Conservation (phyloP, 1,139 yeast species). For the Candida sp. region DNA sequence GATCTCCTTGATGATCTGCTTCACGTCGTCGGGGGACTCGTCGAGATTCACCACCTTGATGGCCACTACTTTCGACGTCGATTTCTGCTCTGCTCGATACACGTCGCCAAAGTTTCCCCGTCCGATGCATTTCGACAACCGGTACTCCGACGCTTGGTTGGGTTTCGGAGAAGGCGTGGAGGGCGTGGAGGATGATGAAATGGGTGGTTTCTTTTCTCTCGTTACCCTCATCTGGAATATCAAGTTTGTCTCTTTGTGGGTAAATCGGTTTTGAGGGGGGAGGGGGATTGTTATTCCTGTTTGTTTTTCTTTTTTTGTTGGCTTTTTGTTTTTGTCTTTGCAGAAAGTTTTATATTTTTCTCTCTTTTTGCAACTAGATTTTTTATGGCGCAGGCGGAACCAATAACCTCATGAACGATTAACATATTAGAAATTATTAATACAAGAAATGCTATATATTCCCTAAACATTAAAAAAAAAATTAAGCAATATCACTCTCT, state of each 20-base stretch:
- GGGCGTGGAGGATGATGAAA: background rate
- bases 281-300: conserved; percentile 4
- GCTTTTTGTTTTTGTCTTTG: conserved; percentile 5
- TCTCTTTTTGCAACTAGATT: conserved; percentile 1
- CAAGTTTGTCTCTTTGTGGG: background rate
- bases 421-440: too few relatives aligned
- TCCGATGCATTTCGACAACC: conserved; percentile 67
- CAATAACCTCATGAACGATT: background rate
- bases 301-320: too few relatives aligned
- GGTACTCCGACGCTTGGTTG: conserved; percentile 23
- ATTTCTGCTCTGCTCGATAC: conserved; percentile 56
- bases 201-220: background rate
- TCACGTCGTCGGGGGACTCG: conserved; percentile 71
- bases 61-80: conserved; percentile 46
- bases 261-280: background rate
- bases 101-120: conserved; percentile 91
- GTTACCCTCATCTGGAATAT: background rate
- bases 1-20: conserved; percentile 71
- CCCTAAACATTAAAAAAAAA: too few relatives aligned
- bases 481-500: background rate
- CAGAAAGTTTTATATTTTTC: background rate
- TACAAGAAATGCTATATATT: background rate
- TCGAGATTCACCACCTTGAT: conserved; percentile 81
- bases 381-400: background rate
- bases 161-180: conserved; percentile 3